Evolutionary conservation across 768 basidiomycete species (phyloP).

Genomic region (Inosperma sp.): DNA sequence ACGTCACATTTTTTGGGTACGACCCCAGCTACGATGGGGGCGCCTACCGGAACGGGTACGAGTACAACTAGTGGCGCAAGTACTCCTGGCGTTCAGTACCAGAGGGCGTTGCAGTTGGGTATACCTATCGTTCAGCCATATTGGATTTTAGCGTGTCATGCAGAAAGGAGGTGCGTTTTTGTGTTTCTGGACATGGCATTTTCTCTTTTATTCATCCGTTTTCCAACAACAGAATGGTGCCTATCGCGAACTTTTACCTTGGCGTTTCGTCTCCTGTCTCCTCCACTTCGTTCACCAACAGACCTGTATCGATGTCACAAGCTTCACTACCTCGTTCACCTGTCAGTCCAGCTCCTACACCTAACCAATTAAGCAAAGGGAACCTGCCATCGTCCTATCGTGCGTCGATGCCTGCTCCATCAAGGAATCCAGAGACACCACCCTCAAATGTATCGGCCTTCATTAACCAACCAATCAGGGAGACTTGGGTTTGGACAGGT

Average conservation of each 20-base stretch:
- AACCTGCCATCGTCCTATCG: conserved; percentile 44
- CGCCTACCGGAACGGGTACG: conserved; percentile 51
- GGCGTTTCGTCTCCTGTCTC: conserved; percentile 49
- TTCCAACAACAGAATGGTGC: conserved; percentile 89
- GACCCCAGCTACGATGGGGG: conserved; percentile 74
- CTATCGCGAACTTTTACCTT: conserved; percentile 80
- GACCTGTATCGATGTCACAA: conserved; percentile 78
- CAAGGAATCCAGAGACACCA: conserved; percentile 41
- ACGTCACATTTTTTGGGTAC: conserved; percentile 98
- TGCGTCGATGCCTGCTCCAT: conserved; percentile 62
- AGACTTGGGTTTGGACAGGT: too few relatives aligned
- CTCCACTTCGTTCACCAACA: conserved; percentile 38
- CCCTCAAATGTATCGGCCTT: conserved; percentile 36
- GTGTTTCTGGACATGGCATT: not conserved
- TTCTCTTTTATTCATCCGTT: not conserved
- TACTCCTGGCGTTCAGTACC: conserved; percentile 83
- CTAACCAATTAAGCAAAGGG: conserved; percentile 24
- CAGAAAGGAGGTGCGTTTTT: conserved; percentile 68
- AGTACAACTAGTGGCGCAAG: conserved; percentile 45
- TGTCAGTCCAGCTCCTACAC: conserved; percentile 32
- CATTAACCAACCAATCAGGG: conserved; percentile 37
- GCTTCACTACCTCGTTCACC: conserved; percentile 47
- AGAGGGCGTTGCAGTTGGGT: conserved; percentile 88
- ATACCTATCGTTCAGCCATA: conserved; percentile 94
- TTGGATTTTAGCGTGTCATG: conserved; percentile 88